Conservation (phyloP, 2,329 filamentous ascomycete genomes). For the Cercospora zeae-maydis region DNA sequence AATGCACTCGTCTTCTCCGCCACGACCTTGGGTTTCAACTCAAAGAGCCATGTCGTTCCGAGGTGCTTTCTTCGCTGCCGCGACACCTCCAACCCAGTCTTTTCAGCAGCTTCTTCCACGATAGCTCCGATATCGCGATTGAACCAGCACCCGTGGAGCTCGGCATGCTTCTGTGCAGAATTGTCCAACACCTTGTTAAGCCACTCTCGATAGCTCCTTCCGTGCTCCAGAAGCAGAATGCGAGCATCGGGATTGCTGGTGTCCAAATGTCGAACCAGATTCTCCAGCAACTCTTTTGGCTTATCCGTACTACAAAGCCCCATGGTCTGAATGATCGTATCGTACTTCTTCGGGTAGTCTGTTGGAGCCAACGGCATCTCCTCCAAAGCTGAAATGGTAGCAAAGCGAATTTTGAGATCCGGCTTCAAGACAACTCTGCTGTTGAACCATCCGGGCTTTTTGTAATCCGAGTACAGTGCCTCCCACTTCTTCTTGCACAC, state of each 20-base stretch:
- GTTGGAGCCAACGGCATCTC: conserved; percentile 43
- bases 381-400: conserved; percentile 44
- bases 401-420: conserved; percentile 36
- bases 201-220: conserved; percentile 48
- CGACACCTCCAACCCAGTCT: conserved; percentile 48
- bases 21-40: conserved; percentile 40
- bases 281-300: conserved; percentile 45
- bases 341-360: conserved; percentile 38
- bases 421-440: conserved; percentile 19
- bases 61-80: conserved; percentile 46
- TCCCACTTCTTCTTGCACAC: conserved; percentile 49
- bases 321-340: conserved; percentile 52
- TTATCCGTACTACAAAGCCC: conserved; percentile 49
- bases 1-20: background rate
- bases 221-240: conserved; percentile 51
- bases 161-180: conserved; percentile 46
- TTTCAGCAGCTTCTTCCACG: conserved; percentile 46
- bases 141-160: conserved; percentile 52
- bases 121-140: conserved; percentile 51
- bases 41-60: conserved; percentile 50
- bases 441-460: conserved; percentile 8
- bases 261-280: conserved; percentile 40
- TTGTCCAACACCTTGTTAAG: conserved; percentile 47
- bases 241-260: conserved; percentile 43
- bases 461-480: conserved; percentile 33